Evolutionary conservation across 305 asterid genomes (phyloP).

Genomic region (Fraxinus nigra): DNA sequence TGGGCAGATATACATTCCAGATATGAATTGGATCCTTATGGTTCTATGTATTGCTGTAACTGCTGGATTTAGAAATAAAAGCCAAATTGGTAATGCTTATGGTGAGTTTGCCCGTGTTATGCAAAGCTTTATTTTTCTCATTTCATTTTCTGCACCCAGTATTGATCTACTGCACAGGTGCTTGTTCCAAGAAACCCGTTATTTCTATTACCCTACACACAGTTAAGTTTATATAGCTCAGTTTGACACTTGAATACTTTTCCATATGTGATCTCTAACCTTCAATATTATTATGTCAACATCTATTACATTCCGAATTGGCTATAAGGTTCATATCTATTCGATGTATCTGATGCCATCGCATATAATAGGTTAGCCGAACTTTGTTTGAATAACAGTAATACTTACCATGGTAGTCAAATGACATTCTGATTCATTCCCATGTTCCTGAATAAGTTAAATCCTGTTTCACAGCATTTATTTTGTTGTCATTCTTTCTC

Average conservation of each 20-base stretch:
- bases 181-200: not conserved
- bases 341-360: not conserved
- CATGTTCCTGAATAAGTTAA: not conserved
- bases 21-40: constrained; percentile 94
- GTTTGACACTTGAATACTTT: not conserved
- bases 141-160: not conserved
- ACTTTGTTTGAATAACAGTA: not conserved
- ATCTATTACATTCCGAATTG: not conserved
- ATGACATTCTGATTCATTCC: not conserved
- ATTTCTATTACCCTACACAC: not conserved
- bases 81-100: constrained; percentile 93
- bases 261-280: not conserved
- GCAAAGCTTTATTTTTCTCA: not conserved
- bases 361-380: not conserved
- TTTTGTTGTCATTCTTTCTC: not conserved
- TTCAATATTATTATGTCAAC: not conserved
- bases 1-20: constrained; percentile 88
- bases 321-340: not conserved
- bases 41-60: constrained; percentile 89
- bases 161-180: not conserved
- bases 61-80: constrained; percentile 87
- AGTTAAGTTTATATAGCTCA: not conserved
- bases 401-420: not conserved
- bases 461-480: not conserved
- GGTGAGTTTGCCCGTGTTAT: constrained; percentile 41